A percentile compares a stretch with the other conserved stretches of the same genome.
Conservation (phyloP, 2,329 filamentous ascomycete genomes). For the Cryphonectria carpinicola region DNA sequence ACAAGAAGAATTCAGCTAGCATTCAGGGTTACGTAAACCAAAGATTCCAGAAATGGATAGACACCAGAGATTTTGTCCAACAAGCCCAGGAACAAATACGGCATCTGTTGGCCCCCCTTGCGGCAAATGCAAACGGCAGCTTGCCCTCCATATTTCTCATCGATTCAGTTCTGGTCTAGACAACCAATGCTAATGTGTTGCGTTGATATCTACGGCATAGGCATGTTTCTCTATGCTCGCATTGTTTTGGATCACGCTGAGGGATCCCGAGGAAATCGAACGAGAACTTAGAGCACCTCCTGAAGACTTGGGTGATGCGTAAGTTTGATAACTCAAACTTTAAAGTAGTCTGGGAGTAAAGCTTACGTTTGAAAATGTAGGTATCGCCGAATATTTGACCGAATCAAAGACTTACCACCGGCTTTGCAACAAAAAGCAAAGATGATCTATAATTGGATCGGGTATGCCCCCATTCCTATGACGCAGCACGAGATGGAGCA, state of each 20-base stretch:
- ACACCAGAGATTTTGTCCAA: slow-evolving; percentile 26
- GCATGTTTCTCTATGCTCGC: slow-evolving; percentile 41
- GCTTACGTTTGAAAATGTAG: too few species aligned
- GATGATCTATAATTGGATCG: too few species aligned
- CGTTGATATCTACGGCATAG: slow-evolving; percentile 28
- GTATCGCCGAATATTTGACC: too few species aligned
- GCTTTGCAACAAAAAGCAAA: too few species aligned
- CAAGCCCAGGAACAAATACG: slow-evolving; percentile 30
- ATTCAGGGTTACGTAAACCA: too few species aligned
- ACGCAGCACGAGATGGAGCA: too few species aligned
- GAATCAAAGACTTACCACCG: too few species aligned
- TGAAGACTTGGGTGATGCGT: slow-evolving; percentile 38
- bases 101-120: slow-evolving; percentile 29
- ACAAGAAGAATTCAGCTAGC: too few species aligned
- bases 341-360: too few species aligned
- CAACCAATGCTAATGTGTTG: not conserved
- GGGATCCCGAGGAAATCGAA: slow-evolving; percentile 33
- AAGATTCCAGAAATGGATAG: slow-evolving; percentile 29
- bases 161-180: not conserved
- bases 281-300: slow-evolving; percentile 36
- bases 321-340: too few species aligned
- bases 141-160: slow-evolving; percentile 2
- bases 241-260: slow-evolving; percentile 34
- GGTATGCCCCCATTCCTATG: too few species aligned
- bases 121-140: slow-evolving; percentile 35